These are phyloP conservation scores for Paecilomyces fulvus DNA, from an alignment of 2,329 filamentous ascomycete genomes.

Conservation along the genomic window DNA sequence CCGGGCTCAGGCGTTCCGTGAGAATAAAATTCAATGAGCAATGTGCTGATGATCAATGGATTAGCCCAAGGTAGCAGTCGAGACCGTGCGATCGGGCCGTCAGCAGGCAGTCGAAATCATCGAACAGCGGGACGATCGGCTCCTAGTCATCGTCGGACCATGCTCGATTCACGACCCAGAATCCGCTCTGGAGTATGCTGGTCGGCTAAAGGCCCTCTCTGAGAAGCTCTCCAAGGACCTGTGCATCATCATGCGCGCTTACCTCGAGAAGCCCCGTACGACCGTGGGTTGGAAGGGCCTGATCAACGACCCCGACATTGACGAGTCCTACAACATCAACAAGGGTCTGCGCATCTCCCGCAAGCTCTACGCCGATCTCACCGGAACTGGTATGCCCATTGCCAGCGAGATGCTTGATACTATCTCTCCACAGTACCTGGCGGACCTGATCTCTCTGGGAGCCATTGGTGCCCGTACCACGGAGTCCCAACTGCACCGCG, in stretches of 20 bases:
- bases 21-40: constrained; percentile 26
- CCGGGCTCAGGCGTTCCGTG: constrained; percentile 65
- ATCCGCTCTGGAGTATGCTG: constrained; percentile 80
- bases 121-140: constrained; percentile 66
- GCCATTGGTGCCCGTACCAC: constrained; percentile 95
- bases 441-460: constrained; percentile 89
- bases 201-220: constrained; percentile 65
- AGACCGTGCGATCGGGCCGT: constrained; percentile 36
- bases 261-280: constrained; percentile 96
- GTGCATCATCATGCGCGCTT: constrained; percentile 93
- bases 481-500: constrained; percentile 91
- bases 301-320: constrained; percentile 98
- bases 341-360: constrained; percentile 90
- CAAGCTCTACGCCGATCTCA: constrained; percentile 88
- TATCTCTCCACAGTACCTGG: constrained; percentile 95
- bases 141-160: constrained; percentile 88
- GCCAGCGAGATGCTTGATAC: constrained; percentile 98
- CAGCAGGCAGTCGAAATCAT: constrained; percentile 63
- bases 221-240: constrained; percentile 76
- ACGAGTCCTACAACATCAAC: constrained; percentile 97
- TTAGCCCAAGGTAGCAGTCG: constrained; percentile 31
- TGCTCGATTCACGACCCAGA: constrained; percentile 96
- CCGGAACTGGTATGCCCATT: constrained; percentile 80
- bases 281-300: constrained; percentile 98
- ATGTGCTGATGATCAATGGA: constrained; percentile 7